Conservation (phyloP, 2,329 filamentous ascomycete species). For the Rhynchosporium agropyri region DNA sequence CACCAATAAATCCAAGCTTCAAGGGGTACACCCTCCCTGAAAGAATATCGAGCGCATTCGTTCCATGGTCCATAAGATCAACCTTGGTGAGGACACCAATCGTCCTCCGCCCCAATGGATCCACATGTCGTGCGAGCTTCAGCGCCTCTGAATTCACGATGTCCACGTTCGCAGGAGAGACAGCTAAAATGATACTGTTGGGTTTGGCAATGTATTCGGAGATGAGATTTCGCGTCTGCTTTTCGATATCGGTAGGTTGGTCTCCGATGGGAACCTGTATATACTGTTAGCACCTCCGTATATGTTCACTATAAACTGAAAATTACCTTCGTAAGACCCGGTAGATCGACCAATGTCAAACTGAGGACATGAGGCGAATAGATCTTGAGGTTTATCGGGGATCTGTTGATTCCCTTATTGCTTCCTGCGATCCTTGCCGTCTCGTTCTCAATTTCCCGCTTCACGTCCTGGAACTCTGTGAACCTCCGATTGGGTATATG, state of each 20-base stretch:
- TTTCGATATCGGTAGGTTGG: constrained; percentile 96
- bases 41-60: constrained; percentile 96
- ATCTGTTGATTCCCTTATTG: constrained; percentile 98
- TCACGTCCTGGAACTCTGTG: constrained; percentile 90
- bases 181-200: constrained; percentile 95
- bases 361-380: constrained; percentile 97
- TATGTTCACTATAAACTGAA: background rate
- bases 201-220: constrained; percentile 98
- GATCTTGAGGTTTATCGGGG: constrained; percentile 97
- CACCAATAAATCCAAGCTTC: constrained; percentile 96
- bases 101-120: constrained; percentile 89
- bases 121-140: constrained; percentile 95
- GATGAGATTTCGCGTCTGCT: constrained; percentile 94
- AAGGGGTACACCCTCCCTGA: constrained; percentile 94
- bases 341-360: constrained; percentile 92
- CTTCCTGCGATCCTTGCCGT: constrained; percentile 91
- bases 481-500: constrained; percentile 89
- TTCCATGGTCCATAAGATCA: constrained; percentile 98
- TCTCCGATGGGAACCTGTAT: constrained; percentile 89
- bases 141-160: constrained; percentile 97
- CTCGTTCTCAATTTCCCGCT: constrained; percentile 95
- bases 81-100: constrained; percentile 97
- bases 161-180: constrained; percentile 96
- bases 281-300: background rate
- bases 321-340: constrained; percentile 86